These are phyloP conservation scores for Xylaria sp. DNA, from an alignment of 2,329 filamentous ascomycete species.

Conservation along the genomic window DNA sequence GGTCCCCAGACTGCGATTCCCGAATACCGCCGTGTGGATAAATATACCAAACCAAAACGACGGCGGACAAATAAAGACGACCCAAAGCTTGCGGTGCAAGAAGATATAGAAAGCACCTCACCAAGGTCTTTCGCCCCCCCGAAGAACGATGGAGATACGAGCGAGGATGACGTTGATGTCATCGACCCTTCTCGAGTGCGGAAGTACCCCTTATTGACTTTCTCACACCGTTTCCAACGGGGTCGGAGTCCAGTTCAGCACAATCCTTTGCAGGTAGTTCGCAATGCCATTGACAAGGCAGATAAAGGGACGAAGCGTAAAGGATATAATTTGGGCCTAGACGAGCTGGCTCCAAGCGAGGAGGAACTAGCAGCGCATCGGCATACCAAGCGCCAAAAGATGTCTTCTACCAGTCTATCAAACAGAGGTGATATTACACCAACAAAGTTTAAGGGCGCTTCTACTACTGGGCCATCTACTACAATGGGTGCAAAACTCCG, in stretches of 20 bases:
- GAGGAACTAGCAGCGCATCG: conserved; percentile 33
- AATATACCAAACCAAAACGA: conserved; percentile 14
- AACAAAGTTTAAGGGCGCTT: conserved; percentile 38
- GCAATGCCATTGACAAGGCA: conserved; percentile 31
- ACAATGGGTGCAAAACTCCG: not conserved
- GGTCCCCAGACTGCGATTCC: conserved; percentile 20
- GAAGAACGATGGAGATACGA: conserved; percentile 13
- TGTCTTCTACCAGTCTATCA: conserved; percentile 42
- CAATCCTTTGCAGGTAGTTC: conserved; percentile 11
- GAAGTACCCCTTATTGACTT: conserved; percentile 8
- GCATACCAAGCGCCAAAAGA: conserved; percentile 32
- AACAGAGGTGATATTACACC: conserved; percentile 41
- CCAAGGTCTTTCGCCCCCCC: not conserved
- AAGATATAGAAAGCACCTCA: not conserved
- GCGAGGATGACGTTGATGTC: conserved; percentile 33
- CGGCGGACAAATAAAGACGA: conserved; percentile 1
- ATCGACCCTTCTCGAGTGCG: conserved; percentile 10
- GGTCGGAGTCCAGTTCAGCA: not conserved
- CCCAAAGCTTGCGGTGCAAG: not conserved
- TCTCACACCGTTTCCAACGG: conserved; percentile 12
- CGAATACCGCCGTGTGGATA: conserved; percentile 34
- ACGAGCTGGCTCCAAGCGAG: conserved; percentile 41
- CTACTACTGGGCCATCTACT: conserved; percentile 1
- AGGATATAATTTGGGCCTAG: conserved; percentile 34
- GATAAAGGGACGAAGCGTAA: conserved; percentile 24